Evolutionary conservation across 1,284 basidiomycete species (phyloP), one percentile per base, ranked within the genome.

Genomic region (Prillingera fragicola): DNA sequence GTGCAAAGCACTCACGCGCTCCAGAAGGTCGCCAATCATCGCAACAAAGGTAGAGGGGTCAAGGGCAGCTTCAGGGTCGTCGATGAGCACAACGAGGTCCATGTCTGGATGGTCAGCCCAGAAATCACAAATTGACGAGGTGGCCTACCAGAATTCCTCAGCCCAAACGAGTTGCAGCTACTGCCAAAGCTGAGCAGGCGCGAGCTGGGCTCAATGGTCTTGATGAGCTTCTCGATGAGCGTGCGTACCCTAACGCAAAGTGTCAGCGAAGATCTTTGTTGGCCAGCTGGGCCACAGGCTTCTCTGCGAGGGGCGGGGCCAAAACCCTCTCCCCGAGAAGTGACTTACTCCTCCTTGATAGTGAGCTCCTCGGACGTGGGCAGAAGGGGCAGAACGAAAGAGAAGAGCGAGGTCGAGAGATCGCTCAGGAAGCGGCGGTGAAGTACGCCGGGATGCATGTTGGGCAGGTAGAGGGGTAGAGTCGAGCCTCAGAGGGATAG

Each of bases 61-160:
- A 75, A 85, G 67, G 80, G 63, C 63, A 3, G 70, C 69, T 19
- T 82, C 62, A 45, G 81, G 78, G 19, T 87, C 85, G 67, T 90
- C 87, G 65, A 95, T 87, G 62, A 98, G 78, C 70, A 92, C 96
- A 67, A 94, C 96, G 33, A 98, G 76, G 72, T 98, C 94, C 94
- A 98, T 97, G 72, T 97, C 94, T 91, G 64, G 35, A 34, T 34
- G 12, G 21, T 34, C 9, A 27, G 36, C 19, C 31, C 21, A 31
- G 28, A 10, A 29, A n/a, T 9, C 14, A 48, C 37, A 21, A 35
- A 41, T 22, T 4, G 31, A 31, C 9, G 28, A 38, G 43, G 27
- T 15, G 19, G 72, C 82, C 63, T 55, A 87, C 90, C 91, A 51
- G 89, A 96, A 74, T 96, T 94, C 56, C 87, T 78, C 61, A 96